phyloP scores from a whole-genome alignment of 2,329 filamentous ascomycete species.

The Chrysosporium keratinophilum region DNA sequence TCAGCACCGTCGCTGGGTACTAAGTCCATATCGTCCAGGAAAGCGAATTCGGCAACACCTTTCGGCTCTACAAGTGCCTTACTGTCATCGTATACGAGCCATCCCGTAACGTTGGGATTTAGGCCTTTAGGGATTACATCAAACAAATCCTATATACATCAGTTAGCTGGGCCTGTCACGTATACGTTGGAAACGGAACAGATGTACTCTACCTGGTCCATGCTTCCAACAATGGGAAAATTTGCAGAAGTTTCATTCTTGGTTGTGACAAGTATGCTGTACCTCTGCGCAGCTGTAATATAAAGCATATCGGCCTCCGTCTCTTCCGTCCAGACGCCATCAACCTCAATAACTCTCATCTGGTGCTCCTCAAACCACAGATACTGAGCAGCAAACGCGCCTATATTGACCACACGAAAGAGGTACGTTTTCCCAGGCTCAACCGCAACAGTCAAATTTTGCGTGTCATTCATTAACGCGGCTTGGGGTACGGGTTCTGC shows the following conservation, averaged over 20 bases:
- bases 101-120: slow-evolving; percentile 27
- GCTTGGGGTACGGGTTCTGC: slow-evolving; percentile 56
- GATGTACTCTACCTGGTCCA: slow-evolving; percentile 10
- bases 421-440: slow-evolving; percentile 59
- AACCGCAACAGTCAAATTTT: slow-evolving; percentile 49
- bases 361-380: slow-evolving; percentile 17
- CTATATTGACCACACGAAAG: slow-evolving; percentile 60
- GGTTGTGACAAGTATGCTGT: slow-evolving; percentile 12
- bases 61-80: slow-evolving; percentile 11
- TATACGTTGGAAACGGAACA: neutral
- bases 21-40: slow-evolving; percentile 24
- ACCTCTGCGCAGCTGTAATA: slow-evolving; percentile 12
- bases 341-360: slow-evolving; percentile 20
- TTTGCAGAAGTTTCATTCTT: slow-evolving; percentile 12
- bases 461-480: slow-evolving; percentile 60
- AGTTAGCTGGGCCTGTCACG: neutral
- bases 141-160: slow-evolving; percentile 5
- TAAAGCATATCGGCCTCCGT: slow-evolving; percentile 13
- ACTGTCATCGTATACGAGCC: slow-evolving; percentile 22
- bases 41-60: slow-evolving; percentile 1
- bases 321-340: slow-evolving; percentile 21
- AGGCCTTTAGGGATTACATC: slow-evolving; percentile 6
- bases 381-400: slow-evolving; percentile 40
- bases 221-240: slow-evolving; percentile 28
- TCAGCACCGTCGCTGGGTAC: slow-evolving; percentile 27